Conservation (phyloP, 148 eudicot species). For the Spergularia bocconei region DNA sequence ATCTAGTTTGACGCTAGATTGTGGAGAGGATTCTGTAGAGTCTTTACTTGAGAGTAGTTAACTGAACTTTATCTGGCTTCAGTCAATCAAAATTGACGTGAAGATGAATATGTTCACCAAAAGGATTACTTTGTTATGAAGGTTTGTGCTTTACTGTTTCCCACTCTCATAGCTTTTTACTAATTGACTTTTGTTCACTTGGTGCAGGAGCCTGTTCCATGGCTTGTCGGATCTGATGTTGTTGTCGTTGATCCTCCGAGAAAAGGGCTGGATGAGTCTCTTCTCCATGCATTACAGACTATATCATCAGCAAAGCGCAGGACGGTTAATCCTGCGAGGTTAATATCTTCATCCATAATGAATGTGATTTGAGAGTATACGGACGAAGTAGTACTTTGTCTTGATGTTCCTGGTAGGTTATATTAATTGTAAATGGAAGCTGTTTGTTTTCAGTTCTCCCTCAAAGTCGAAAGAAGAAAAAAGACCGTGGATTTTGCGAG, state of each 20-base stretch:
- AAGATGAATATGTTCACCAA: too few relatives aligned
- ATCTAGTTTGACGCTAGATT: too few relatives aligned
- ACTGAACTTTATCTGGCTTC: too few relatives aligned
- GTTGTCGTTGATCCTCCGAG: constrained; percentile 98
- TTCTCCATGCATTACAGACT: constrained; percentile 51
- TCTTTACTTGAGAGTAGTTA: too few relatives aligned
- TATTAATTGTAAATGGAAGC: constrained; percentile 2
- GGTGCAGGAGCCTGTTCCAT: constrained; percentile 76
- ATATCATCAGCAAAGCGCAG: constrained; percentile 52
- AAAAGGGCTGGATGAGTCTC: constrained; percentile 82
- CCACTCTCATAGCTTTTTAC: neutral
- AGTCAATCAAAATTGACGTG: too few relatives aligned
- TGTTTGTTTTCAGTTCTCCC: constrained; percentile 37
- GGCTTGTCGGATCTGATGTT: constrained; percentile 92
- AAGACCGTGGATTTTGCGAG: constrained; percentile 94
- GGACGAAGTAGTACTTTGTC: neutral
- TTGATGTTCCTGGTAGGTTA: neutral
- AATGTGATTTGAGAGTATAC: constrained; percentile 3
- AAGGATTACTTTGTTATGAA: neutral
- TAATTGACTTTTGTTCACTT: constrained; percentile 16
- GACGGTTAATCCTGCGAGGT: constrained; percentile 48
- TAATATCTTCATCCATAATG: constrained; percentile 7
- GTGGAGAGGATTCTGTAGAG: too few relatives aligned
- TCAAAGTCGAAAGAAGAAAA: constrained; percentile 66
- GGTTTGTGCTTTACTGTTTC: neutral